These are phyloP conservation scores for Entomortierella beljakovae DNA, from an alignment of 192 early-diverging fungal genomes.

Conservation along the genomic window DNA sequence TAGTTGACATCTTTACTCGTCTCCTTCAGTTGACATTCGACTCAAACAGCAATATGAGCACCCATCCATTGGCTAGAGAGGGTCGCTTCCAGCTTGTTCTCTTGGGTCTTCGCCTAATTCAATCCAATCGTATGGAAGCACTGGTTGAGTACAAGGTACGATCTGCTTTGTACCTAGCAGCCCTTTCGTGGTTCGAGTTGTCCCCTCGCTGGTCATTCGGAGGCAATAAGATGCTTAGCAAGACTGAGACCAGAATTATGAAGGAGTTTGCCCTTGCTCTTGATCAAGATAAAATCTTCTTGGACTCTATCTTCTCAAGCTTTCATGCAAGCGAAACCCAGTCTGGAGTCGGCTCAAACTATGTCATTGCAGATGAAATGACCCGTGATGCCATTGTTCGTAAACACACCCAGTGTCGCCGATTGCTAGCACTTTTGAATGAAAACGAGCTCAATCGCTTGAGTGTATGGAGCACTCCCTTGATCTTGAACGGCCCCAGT, in stretches of 20 bases:
- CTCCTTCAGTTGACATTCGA: conserved; percentile 84
- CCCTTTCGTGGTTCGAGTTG: conserved; percentile 87
- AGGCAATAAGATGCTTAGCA: conserved; percentile 71
- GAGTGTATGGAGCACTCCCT: conserved; percentile 86
- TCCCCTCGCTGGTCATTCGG: conserved; percentile 86
- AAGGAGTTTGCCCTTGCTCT: conserved; percentile 72
- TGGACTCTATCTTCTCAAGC: conserved; percentile 63
- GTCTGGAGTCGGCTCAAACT: conserved; percentile 25
- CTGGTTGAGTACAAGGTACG: conserved; percentile 74
- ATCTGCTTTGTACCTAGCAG: conserved; percentile 73
- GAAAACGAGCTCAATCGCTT: conserved; percentile 91
- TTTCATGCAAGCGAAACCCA: conserved; percentile 26
- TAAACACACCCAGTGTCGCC: conserved; percentile 59
- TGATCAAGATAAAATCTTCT: conserved; percentile 69
- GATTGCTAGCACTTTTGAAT: conserved; percentile 83
- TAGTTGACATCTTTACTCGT: conserved; percentile 81
- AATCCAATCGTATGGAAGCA: conserved; percentile 72
- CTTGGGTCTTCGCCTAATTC: conserved; percentile 80
- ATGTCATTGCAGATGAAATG: conserved; percentile 54
- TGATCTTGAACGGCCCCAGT: conserved; percentile 26
- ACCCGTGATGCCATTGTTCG: conserved; percentile 66
- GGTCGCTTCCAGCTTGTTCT: conserved; percentile 83
- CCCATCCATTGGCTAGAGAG: conserved; percentile 79
- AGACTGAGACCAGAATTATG: conserved; percentile 73
- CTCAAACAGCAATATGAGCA: conserved; percentile 56